phyloP scores from a whole-genome alignment of 2,329 filamentous ascomycete species.

The Fusarium luffae region DNA sequence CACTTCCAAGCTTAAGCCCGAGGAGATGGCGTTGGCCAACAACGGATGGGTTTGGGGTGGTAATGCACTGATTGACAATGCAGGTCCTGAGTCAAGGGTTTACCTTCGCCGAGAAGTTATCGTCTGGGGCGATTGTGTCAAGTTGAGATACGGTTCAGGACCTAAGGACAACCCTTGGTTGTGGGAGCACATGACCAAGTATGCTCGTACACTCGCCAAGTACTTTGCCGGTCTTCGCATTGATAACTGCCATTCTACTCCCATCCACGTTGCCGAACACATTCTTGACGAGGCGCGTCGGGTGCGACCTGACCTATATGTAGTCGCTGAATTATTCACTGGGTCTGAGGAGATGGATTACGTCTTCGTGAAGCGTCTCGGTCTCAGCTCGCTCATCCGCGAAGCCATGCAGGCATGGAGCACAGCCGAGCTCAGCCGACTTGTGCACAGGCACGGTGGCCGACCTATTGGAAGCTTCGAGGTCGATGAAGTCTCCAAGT shows the following conservation, averaged over 20 bases:
- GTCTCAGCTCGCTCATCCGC: constrained; percentile 89
- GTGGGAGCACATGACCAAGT: constrained; percentile 96
- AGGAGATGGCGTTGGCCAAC: constrained; percentile 86
- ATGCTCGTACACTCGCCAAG: constrained; percentile 91
- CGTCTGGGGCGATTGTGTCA: constrained; percentile 98
- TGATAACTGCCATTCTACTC: constrained; percentile 98
- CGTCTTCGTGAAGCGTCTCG: constrained; percentile 91
- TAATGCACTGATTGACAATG: constrained; percentile 93
- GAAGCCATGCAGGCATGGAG: constrained; percentile 99
- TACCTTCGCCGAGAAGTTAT: constrained; percentile 97
- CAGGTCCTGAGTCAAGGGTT: constrained; percentile 87
- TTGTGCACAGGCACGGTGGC: constrained; percentile 94
- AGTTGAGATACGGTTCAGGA: constrained; percentile 85
- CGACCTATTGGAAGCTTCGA: constrained; percentile 97
- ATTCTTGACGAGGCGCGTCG: constrained; percentile 93
- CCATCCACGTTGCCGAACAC: constrained; percentile 92
- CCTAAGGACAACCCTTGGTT: constrained; percentile 90
- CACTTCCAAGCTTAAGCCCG: constrained; percentile 79
- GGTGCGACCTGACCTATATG: constrained; percentile 86
- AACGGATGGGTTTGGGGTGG: constrained; percentile 99
- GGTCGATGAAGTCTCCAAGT: constrained; percentile 82
- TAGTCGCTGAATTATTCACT: constrained; percentile 95
- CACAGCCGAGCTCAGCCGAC: constrained; percentile 88
- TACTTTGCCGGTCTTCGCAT: constrained; percentile 96
- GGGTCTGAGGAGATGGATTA: constrained; percentile 97